A percentile compares a stretch with the other conserved stretches of the same genome.
These are phyloP conservation scores for Nakaseomyces bracarensis DNA, from an alignment of 1,139 yeast species.

Conservation along the genomic window DNA sequence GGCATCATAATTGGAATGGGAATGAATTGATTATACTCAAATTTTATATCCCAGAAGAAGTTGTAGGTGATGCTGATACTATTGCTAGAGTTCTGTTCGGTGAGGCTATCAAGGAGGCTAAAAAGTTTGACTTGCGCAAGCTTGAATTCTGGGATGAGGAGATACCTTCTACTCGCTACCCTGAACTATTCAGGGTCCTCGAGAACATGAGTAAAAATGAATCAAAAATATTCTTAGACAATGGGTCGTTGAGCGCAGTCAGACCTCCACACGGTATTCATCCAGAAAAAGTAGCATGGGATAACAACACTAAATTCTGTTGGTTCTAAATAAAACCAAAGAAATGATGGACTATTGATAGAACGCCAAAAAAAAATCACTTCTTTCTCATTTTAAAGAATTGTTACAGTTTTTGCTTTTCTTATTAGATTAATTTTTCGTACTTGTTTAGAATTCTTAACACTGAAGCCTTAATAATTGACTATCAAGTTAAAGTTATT, in stretches of 20 bases:
- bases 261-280: slow-evolving; percentile 23
- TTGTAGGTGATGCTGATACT: slow-evolving; percentile 15
- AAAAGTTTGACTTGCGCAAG: slow-evolving; percentile 13
- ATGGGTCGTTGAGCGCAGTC: slow-evolving; percentile 30
- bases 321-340: slow-evolving; percentile 30
- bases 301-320: slow-evolving; percentile 30
- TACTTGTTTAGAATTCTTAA: too few species aligned
- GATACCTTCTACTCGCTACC: slow-evolving; percentile 20
- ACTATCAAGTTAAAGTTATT: too few species aligned
- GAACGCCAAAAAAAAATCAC: too few species aligned
- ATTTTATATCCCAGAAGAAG: slow-evolving; percentile 18
- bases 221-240: slow-evolving; percentile 19
- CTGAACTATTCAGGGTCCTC: slow-evolving; percentile 17
- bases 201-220: slow-evolving; percentile 15
- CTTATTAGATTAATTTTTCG: too few species aligned
- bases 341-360: too few species aligned
- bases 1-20: slow-evolving; percentile 42
- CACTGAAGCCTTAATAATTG: too few species aligned
- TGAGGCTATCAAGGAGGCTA: slow-evolving; percentile 23
- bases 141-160: slow-evolving; percentile 32
- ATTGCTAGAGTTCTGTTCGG: slow-evolving; percentile 17
- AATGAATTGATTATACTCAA: slow-evolving; percentile 32
- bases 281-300: slow-evolving; percentile 24
- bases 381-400: too few species aligned
- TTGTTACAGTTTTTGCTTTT: too few species aligned